Base-by-base conservation (phyloP, 164 flowering plant genomes). In the Echeveria elegans region DNA sequence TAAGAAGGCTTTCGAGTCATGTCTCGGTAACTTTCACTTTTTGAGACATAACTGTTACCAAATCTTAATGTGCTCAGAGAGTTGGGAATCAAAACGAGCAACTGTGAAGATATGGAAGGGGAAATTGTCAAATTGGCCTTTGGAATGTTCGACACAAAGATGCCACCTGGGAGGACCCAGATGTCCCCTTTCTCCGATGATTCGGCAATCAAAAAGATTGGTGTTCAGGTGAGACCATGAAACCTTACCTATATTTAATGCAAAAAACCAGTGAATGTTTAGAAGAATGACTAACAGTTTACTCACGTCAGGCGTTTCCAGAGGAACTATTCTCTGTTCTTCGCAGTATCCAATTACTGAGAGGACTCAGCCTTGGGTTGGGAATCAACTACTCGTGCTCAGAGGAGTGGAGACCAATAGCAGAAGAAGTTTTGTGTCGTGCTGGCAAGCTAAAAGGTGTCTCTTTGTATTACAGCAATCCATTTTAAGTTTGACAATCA, bases 351-450 rank as follows among this genome's bases (percentile, higher is more conserved):
- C 89, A 84, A 71, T 79, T 93, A 24, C 72, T 93, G 66, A 88
- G 98, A 82, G 98, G 98, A 63, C 86, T 94, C 8, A 89, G 96
- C 77, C 95, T 89, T 50, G 98, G 98, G 34, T 72, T 94, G 60
- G 97, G 96, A 65, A 75, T 94, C 73, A 89, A 90, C 70, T 90
- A 79, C 75, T 90, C 97, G 0, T 90, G 97, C 68, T 86, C 95
- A 14, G 91, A 94, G 75, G 91, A 85, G 64, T 94, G 98, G 97
- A 81, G 82, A 77, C 89, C 98, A 38, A 81, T 94, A 63, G 98
- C 98, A 63, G 93, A 89, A 80, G 97, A 89, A 79, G 97, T 91
- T 65, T 67, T 90, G 41, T 68, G 34, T 50, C 70, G 2, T 34
- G 88, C 93, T 36, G 93, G 94, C 65, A 82, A 93, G 77, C 72